phyloP scores from a whole-genome alignment of 371 early-diverging fungal species.

The Synchytrium microbalum region DNA sequence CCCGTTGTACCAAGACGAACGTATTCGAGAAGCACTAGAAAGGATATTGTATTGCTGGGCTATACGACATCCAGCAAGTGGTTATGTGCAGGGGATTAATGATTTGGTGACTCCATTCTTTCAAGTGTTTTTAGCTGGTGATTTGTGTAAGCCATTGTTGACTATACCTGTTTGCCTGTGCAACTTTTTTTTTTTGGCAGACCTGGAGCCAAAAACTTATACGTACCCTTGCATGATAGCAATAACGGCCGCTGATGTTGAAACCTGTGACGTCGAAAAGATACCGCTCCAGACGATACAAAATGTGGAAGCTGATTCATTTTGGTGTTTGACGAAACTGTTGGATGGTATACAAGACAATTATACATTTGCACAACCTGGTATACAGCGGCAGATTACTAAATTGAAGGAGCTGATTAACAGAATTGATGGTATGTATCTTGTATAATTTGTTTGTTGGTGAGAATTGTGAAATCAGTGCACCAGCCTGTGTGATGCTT shows the following conservation, averaged over 20 bases:
- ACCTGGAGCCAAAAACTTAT: neutral
- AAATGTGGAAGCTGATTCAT: conserved; percentile 87
- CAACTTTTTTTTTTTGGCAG: conserved; percentile 1
- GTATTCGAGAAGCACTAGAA: conserved; percentile 78
- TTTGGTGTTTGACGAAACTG: conserved; percentile 91
- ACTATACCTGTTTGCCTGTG: conserved; percentile 1
- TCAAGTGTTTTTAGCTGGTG: conserved; percentile 74
- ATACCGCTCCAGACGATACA: conserved; percentile 51
- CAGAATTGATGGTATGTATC: conserved; percentile 70
- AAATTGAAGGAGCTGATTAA: conserved; percentile 82
- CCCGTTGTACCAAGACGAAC: conserved; percentile 69
- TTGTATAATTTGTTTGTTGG: neutral
- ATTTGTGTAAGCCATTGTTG: conserved; percentile 38
- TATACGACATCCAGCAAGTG: conserved; percentile 94
- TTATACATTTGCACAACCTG: conserved; percentile 94
- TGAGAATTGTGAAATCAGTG: neutral
- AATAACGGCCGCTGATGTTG: conserved; percentile 52
- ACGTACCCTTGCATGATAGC: too few species aligned
- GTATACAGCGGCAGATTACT: conserved; percentile 84
- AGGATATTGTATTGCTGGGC: conserved; percentile 95
- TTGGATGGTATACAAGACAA: conserved; percentile 97
- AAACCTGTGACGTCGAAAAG: conserved; percentile 52
- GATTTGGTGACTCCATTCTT: conserved; percentile 95
- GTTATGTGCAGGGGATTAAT: conserved; percentile 99
- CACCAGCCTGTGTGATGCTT: too few species aligned